phyloP scores from a whole-genome alignment of 1,284 basidiomycete genomes.

The Cystobasidium slooffiae region DNA sequence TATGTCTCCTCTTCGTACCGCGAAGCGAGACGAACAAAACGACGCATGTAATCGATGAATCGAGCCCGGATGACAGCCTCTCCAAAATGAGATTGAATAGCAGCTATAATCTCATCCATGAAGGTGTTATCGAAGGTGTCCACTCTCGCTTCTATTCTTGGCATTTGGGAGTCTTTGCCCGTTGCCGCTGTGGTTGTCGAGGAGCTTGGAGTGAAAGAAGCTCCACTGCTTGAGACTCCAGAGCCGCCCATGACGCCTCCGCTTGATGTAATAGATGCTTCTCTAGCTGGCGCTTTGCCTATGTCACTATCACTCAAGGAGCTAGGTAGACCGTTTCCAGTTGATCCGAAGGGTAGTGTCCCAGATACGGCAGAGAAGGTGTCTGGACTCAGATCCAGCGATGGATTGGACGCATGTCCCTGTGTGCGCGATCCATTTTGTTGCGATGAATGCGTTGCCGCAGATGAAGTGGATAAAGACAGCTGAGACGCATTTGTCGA shows the following conservation, averaged over 20 bases:
- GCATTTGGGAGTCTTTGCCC: conserved; percentile 6
- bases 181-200: conserved; percentile 5
- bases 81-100: conserved; percentile 74
- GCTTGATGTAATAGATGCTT: neutral
- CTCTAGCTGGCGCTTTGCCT: conserved; percentile 1
- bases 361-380: conserved; percentile 32
- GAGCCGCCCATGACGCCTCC: neutral
- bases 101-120: conserved; percentile 87
- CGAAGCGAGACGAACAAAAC: conserved; percentile 75
- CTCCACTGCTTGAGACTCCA: neutral
- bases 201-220: neutral
- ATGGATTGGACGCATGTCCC: conserved; percentile 1
- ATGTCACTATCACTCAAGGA: conserved; percentile 13
- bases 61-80: conserved; percentile 76
- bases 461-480: conserved; percentile 38
- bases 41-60: conserved; percentile 73
- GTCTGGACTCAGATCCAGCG: conserved; percentile 26
- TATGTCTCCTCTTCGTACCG: conserved; percentile 75
- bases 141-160: conserved; percentile 47
- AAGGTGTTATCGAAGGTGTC: conserved; percentile 80
- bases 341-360: conserved; percentile 27
- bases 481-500: conserved; percentile 34
- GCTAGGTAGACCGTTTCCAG: conserved; percentile 16
- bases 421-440: neutral
- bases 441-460: conserved; percentile 21